Percentiles rank a stretch among this genome's conserved stretches.
These are phyloP conservation scores for Ophiostoma montium DNA, from an alignment of 2,329 filamentous ascomycete species.

Conservation along the genomic window DNA sequence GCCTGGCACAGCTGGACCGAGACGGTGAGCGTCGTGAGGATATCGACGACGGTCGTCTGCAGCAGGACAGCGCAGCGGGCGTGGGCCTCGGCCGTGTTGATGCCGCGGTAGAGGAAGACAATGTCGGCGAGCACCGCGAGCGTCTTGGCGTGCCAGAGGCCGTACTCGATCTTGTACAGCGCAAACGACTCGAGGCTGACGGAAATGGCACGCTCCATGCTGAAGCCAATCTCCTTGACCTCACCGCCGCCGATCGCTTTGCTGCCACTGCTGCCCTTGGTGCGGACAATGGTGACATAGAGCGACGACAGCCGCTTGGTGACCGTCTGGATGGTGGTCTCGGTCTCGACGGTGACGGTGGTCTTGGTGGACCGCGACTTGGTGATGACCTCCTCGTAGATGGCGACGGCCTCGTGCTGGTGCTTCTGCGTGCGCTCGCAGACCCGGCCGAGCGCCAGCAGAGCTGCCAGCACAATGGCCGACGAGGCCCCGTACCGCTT, in stretches of 20 bases:
- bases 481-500: constrained; percentile 22
- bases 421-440: constrained; percentile 30
- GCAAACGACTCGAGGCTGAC: constrained; percentile 29
- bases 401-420: constrained; percentile 27
- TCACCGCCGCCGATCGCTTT: constrained; percentile 16
- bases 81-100: constrained; percentile 24
- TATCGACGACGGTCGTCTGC: constrained; percentile 26
- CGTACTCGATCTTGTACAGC: constrained; percentile 27
- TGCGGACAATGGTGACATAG: constrained; percentile 27
- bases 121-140: constrained; percentile 29
- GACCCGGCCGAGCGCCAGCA: constrained; percentile 27
- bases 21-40: constrained; percentile 21
- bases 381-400: constrained; percentile 33
- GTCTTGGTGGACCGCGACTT: constrained; percentile 22
- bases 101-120: constrained; percentile 26
- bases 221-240: constrained; percentile 18
- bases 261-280: constrained; percentile 12
- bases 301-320: constrained; percentile 35
- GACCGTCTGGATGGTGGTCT: constrained; percentile 28
- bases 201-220: constrained; percentile 23
- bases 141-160: constrained; percentile 31
- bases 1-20: constrained; percentile 34
- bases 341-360: constrained; percentile 21
- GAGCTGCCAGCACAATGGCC: constrained; percentile 19
- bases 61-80: constrained; percentile 25